Evolutionary conservation across 192 early-diverging fungal species (phyloP).

Genomic region (Oehlia diaphana): DNA sequence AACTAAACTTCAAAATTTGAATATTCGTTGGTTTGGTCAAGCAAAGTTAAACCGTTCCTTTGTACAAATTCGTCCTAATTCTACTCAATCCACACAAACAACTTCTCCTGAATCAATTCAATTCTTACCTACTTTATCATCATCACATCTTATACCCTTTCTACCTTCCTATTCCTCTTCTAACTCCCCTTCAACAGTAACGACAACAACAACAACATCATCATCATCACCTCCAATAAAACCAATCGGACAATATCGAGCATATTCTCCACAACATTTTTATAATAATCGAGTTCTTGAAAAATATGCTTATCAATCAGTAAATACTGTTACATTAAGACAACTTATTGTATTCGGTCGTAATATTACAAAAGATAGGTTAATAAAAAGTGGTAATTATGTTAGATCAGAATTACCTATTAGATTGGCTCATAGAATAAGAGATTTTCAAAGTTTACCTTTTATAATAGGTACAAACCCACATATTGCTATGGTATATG

Average conservation of each 20-base stretch:
- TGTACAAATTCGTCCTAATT: too few species aligned
- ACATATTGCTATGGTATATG: conserved; percentile 81
- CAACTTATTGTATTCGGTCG: conserved; percentile 91
- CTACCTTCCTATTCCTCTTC: too few species aligned
- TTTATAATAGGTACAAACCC: conserved; percentile 94
- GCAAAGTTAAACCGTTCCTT: too few species aligned
- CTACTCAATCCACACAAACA: too few species aligned
- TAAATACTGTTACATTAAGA: conserved; percentile 81
- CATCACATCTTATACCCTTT: too few species aligned
- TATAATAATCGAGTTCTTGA: conserved; percentile 92
- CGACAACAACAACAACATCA: background rate
- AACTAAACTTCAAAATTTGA: too few species aligned
- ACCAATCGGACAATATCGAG: background rate
- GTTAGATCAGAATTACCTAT: conserved; percentile 86
- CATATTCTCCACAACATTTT: conserved; percentile 66
- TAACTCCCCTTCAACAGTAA: too few species aligned
- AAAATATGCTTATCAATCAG: conserved; percentile 74
- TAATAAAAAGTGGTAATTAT: conserved; percentile 88
- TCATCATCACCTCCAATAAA: background rate
- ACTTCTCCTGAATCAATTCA: too few species aligned
- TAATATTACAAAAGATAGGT: conserved; percentile 79
- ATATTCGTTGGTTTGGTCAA: too few species aligned
- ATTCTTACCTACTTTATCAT: too few species aligned
- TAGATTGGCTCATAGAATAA: conserved; percentile 88
- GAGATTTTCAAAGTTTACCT: conserved; percentile 89